Evolutionary conservation across 2,329 filamentous ascomycete genomes (phyloP).

Genomic region (Lachnellula hyalina): DNA sequence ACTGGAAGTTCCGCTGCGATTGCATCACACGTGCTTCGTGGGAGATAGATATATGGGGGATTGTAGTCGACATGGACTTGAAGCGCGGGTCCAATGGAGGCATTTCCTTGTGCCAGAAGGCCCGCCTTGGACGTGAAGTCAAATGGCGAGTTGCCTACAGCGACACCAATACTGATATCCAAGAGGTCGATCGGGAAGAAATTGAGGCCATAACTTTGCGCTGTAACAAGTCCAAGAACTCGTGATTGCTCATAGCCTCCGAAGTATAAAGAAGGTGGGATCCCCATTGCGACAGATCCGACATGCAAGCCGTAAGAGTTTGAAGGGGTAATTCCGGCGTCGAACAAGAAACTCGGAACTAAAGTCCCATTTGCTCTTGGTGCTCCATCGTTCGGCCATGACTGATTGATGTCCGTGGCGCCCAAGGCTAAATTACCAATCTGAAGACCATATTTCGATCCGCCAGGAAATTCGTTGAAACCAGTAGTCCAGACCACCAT

Average conservation of each 20-base stretch:
- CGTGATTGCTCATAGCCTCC: constrained; percentile 18
- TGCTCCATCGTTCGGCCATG: not conserved
- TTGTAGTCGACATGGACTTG: constrained; percentile 8
- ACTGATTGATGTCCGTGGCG: constrained; percentile 8
- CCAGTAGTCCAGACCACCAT: no score
- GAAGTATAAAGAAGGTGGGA: constrained; percentile 13
- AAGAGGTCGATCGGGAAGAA: constrained; percentile 12
- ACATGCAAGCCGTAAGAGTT: constrained; percentile 20
- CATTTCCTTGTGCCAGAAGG: constrained; percentile 12
- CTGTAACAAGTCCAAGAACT: constrained; percentile 10
- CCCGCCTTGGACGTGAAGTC: not conserved
- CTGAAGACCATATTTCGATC: constrained; percentile 1
- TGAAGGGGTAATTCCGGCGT: constrained; percentile 3
- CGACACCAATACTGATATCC: constrained; percentile 13
- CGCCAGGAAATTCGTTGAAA: constrained; percentile 2
- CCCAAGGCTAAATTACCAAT: constrained; percentile 14
- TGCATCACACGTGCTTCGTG: constrained; percentile 26
- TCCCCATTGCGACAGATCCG: constrained; percentile 10
- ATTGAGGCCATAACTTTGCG: constrained; percentile 2
- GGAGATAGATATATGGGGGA: constrained; percentile 32
- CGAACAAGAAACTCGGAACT: constrained; percentile 5
- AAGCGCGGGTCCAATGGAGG: constrained; percentile 4
- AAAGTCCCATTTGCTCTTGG: constrained; percentile 3
- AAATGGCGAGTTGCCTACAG: constrained; percentile 12
- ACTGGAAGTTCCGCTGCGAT: constrained; percentile 28